phyloP scores from a whole-genome alignment of 1,284 basidiomycete genomes.

The Coniophora puteana region DNA sequence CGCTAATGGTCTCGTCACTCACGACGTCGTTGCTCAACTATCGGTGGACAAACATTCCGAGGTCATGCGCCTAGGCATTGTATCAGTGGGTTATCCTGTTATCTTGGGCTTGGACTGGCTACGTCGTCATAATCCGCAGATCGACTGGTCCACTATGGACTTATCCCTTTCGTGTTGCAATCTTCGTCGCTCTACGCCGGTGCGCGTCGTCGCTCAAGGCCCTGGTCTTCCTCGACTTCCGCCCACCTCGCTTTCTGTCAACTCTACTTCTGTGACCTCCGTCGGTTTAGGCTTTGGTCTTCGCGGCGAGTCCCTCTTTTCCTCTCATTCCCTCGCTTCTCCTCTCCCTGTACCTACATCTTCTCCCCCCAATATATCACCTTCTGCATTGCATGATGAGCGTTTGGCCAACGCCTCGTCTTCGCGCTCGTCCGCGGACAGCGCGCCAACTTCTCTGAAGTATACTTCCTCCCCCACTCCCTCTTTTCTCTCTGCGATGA shows the following conservation, averaged over 20 bases:
- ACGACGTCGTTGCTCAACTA: slow-evolving; percentile 27
- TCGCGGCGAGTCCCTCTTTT: no score
- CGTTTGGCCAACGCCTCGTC: neutral
- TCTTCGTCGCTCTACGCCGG: slow-evolving; percentile 6
- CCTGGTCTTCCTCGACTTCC: slow-evolving; percentile 11
- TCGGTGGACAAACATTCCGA: slow-evolving; percentile 21
- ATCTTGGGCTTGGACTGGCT: slow-evolving; percentile 33
- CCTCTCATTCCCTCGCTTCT: neutral
- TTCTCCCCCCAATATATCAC: neutral
- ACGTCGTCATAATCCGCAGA: slow-evolving; percentile 21
- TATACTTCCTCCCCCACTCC: neutral
- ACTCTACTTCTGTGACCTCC: slow-evolving; percentile 3
- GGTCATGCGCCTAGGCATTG: slow-evolving; percentile 11
- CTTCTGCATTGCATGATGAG: neutral
- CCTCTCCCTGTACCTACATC: neutral
- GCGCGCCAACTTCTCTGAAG: neutral
- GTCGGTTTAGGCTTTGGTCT: slow-evolving; percentile 17
- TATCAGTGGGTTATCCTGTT: slow-evolving; percentile 25
- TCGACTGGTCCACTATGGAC: slow-evolving; percentile 22
- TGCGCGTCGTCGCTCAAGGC: slow-evolving; percentile 10
- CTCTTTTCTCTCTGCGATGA: neutral
- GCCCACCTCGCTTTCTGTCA: neutral
- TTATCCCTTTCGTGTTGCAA: slow-evolving; percentile 11
- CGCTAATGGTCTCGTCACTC: slow-evolving; percentile 32
- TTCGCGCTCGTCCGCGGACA: neutral